Conservation (phyloP, 129 eudicot species). For the Centaurea solstitialis region DNA sequence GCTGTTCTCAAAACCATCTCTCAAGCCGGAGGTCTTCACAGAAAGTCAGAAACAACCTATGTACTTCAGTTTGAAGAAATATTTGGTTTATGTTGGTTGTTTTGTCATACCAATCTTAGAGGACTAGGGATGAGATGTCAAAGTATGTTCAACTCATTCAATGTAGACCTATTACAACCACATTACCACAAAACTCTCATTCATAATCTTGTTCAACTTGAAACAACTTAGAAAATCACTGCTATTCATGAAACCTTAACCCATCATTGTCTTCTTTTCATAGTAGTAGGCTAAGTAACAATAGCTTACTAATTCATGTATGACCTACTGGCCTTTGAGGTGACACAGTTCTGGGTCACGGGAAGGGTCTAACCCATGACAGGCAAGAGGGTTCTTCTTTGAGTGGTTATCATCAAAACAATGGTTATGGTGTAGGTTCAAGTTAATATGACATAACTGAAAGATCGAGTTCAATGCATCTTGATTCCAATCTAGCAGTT, state of each 20-base stretch:
- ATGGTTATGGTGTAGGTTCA: background rate
- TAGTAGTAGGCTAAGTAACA: slow-evolving; percentile 11
- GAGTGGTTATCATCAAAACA: background rate
- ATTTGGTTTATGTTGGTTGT: background rate
- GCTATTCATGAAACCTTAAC: slow-evolving; percentile 11
- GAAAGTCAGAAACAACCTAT: no score
- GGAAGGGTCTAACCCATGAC: background rate
- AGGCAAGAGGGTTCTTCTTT: background rate
- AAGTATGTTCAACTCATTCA: background rate
- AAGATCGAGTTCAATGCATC: background rate
- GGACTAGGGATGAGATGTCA: background rate
- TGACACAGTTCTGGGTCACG: slow-evolving; percentile 7
- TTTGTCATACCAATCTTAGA: background rate
- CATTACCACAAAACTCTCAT: slow-evolving; percentile 11
- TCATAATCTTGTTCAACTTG: slow-evolving; percentile 13
- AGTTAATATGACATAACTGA: background rate
- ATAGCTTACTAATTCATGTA: slow-evolving; percentile 8
- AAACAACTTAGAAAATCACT: slow-evolving; percentile 15
- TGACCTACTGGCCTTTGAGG: slow-evolving; percentile 27
- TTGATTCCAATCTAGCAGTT: background rate
- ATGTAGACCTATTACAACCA: slow-evolving; percentile 6
- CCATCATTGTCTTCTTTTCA: background rate
- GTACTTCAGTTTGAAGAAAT: background rate
- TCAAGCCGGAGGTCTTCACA: no score
- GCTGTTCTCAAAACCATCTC: background rate